Evolutionary conservation across 1,284 basidiomycete species (phyloP).

Genomic region (Sporisorium graminicola): DNA sequence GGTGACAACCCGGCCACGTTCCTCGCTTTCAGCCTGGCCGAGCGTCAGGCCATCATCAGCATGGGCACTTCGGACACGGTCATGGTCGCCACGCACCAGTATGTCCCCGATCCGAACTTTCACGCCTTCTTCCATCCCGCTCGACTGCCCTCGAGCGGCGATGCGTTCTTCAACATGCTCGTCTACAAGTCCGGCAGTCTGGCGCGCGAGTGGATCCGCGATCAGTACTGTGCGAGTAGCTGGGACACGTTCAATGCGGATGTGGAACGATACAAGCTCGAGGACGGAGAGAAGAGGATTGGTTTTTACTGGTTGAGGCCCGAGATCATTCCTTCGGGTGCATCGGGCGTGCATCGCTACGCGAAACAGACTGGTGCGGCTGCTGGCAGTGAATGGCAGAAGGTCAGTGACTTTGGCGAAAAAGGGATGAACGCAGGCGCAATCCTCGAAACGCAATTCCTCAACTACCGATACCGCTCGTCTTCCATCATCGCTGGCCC

Average conservation of each 20-base stretch:
- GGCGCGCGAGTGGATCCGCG: slow-evolving; percentile 80
- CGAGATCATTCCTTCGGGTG: slow-evolving; percentile 83
- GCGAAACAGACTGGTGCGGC: slow-evolving; percentile 48
- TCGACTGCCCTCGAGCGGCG: slow-evolving; percentile 18
- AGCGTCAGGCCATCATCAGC: slow-evolving; percentile 87
- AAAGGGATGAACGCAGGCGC: slow-evolving; percentile 78
- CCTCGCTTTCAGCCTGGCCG: slow-evolving; percentile 76
- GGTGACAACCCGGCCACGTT: slow-evolving; percentile 93
- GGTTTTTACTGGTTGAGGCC: slow-evolving; percentile 83
- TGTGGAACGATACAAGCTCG: slow-evolving; percentile 70
- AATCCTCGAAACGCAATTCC: slow-evolving; percentile 86
- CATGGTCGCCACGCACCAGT: slow-evolving; percentile 75
- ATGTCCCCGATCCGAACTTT: slow-evolving; percentile 71
- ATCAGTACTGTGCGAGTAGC: slow-evolving; percentile 76
- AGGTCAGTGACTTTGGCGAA: slow-evolving; percentile 68
- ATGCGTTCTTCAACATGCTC: slow-evolving; percentile 72
- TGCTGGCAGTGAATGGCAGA: slow-evolving; percentile 50
- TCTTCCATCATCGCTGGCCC: slow-evolving; percentile 76
- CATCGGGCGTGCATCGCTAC: slow-evolving; percentile 79
- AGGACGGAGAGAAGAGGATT: slow-evolving; percentile 57
- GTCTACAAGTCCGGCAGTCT: slow-evolving; percentile 72
- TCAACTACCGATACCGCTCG: slow-evolving; percentile 81
- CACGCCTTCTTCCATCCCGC: slow-evolving; percentile 73
- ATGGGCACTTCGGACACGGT: slow-evolving; percentile 93
- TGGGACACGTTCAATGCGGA: slow-evolving; percentile 82